Evolutionary conservation across 2,329 filamentous ascomycete species (phyloP), one percentile per base, ranked within the genome.

Genomic region (Diaporthe sp.): DNA sequence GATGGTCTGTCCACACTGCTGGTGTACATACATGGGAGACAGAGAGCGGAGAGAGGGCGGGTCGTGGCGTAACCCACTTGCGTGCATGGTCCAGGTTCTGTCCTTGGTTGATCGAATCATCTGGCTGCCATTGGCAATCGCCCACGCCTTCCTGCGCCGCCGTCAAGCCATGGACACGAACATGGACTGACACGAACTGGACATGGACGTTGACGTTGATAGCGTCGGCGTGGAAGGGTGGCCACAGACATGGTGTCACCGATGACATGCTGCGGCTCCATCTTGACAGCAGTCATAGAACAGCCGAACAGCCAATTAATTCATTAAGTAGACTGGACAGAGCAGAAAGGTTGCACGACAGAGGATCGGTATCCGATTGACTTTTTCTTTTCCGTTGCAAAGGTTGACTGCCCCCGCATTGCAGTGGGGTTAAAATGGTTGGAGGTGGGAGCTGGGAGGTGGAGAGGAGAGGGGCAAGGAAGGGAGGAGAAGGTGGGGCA

Each of bases 1-100:
- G 25, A 19, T 37, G 5, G 31, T 19, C 3, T 19, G 31, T 13
- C 37, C 37, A 39, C 37, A 39, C 37, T 15, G 34, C 34, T 34
- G 34, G 34, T 34, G 34, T 34, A 34, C 34, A 34, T 34, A 34
- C 55, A 59, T 7, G 5, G 6, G 37, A 6, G 49, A 17, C n/a
- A 22, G 28, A 49, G 42, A 34, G 42, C 28, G 25, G 44, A 51
- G 44, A 39, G 22, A 53, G 61, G 42, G 62, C 62, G 62, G 46
- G 46, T 53, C 62, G 44, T 68, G 62, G 31, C 46, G 44, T 34
- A 31, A 31, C 59, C 59, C 59, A 65, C 59, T 65, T 42, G 25
- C n/a, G 39, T 44, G 59, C 59, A 65, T 65, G 37, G 37, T 5
- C 37, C 37, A 39, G 37, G 37, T 39, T 39, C 37, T 39, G 37